Evolutionary conservation across 768 basidiomycete genomes (phyloP), one percentile per base, ranked within the genome.

Genomic region (Mycena rebaudengoi): DNA sequence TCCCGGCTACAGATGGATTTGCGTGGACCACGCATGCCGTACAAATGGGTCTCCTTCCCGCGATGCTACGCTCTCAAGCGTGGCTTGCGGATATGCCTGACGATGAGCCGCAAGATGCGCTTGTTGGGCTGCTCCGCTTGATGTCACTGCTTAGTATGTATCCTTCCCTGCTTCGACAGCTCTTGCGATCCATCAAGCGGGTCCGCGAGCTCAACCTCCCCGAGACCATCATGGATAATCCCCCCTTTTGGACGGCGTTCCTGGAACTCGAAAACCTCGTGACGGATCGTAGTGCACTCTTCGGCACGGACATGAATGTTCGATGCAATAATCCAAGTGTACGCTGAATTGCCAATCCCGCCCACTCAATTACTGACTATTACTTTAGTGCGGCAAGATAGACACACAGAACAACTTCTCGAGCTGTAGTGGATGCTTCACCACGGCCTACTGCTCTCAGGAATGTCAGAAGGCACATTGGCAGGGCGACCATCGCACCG

Each of bases 361-460:
- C 21, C 13, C 4, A 10, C 10, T 46, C 25, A 16, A 3, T 11
- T 33, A 3, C 30, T 18, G 7, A 18, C 39, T 56, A 10, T 55
- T 7, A 2, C 7, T n/a, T n/a, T 37, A 68, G 66, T 68, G 66
- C 50, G 18, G 59, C 13, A 64, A 68, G 28, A 37, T 57, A 39
- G 66, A 68, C 59, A 26, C 46, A 23, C 20, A 44, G 21, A 61
- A 61, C 46, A 61, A 58, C 26, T 64, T 57, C 41, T 64, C 54
- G 30, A 64, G 66, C 37, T 68, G 66, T 44, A 68, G 66, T 23
- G 44, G 59, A 53, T 68, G 66, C 30, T 68, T 68, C 35, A 61
- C 66, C 3, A 53, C 52, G 12, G 7, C 43, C 4, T 68, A 68
- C 44, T 68, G 66, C 28, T 57, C 53, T 8, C 5, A 45, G 3